These are phyloP conservation scores for Penicillium lividum DNA, from an alignment of 495 filamentous ascomycete genomes.

Conservation along the genomic window DNA sequence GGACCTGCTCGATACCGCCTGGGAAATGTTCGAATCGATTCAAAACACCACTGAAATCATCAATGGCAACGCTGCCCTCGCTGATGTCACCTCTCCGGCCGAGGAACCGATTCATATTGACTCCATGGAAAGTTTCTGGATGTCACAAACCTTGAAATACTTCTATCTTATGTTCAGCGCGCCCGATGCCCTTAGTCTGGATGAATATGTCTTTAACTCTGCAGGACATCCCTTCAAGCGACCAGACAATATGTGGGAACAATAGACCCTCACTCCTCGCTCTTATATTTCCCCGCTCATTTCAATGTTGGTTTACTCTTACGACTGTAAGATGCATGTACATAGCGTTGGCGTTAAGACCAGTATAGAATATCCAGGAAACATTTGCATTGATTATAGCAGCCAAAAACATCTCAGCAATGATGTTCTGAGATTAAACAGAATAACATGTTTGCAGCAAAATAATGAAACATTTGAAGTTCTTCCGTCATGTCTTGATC, in stretches of 20 bases:
- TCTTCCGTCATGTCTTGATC: neutral
- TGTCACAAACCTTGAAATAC: slow-evolving; percentile 71
- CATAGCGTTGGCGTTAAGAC: slow-evolving; percentile 8
- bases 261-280: neutral
- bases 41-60: slow-evolving; percentile 48
- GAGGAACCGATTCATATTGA: slow-evolving; percentile 28
- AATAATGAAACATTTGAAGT: too few relatives aligned
- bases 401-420: too few relatives aligned
- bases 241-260: neutral
- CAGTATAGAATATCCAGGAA: neutral
- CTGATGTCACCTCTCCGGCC: slow-evolving; percentile 37
- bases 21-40: slow-evolving; percentile 64
- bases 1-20: slow-evolving; percentile 58
- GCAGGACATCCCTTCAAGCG: slow-evolving; percentile 48
- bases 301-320: neutral
- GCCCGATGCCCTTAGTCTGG: slow-evolving; percentile 61
- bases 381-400: neutral
- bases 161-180: slow-evolving; percentile 66
- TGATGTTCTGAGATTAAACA: too few relatives aligned
- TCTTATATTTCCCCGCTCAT: neutral
- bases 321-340: slow-evolving; percentile 3
- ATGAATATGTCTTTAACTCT: slow-evolving; percentile 69
- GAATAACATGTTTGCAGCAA: too few relatives aligned
- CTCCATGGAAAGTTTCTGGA: slow-evolving; percentile 57
- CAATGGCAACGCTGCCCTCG: slow-evolving; percentile 50